phyloP scores from a whole-genome alignment of 106 monocot species.

The Agapanthus africanus region DNA sequence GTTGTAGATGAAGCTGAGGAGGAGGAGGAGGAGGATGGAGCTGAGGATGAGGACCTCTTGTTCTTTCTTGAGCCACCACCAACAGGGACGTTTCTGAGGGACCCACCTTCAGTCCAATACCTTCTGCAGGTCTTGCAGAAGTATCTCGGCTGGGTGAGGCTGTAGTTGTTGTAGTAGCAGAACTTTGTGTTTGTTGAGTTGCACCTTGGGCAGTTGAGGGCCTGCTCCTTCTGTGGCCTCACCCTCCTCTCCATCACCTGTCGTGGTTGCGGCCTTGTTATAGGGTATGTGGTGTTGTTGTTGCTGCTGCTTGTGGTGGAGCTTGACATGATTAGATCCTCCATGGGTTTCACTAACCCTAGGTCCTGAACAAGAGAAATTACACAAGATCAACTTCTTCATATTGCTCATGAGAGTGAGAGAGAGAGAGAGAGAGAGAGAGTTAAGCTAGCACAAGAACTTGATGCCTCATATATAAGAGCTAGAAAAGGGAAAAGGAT shows the following conservation, averaged over 20 bases:
- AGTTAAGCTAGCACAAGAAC: no score
- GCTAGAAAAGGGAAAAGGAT: not conserved
- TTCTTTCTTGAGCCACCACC: no score
- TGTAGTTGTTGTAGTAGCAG: no score
- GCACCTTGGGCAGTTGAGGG: no score
- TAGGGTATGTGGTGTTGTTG: no score
- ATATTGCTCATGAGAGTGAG: no score
- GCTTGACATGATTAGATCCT: not conserved
- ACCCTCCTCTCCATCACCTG: not conserved
- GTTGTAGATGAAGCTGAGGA: not conserved
- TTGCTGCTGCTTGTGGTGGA: not conserved
- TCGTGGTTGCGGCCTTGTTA: not conserved
- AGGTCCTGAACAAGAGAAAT: not conserved
- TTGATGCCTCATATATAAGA: not conserved
- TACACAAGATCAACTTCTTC: not conserved
- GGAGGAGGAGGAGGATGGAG: not conserved
- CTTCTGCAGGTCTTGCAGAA: no score
- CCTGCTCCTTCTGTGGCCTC: slow-evolving; percentile 11
- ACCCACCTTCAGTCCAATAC: slow-evolving; percentile 10
- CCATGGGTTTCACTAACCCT: slow-evolving; percentile 6
- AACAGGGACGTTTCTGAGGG: slow-evolving; percentile 11
- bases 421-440: not conserved
- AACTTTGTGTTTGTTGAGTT: no score
- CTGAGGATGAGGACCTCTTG: no score
- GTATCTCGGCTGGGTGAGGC: no score